A percentile compares a stretch with the other conserved stretches of the same genome.
phyloP scores from a whole-genome alignment of 2,329 filamentous ascomycete species.

The Talaromyces sp. region DNA sequence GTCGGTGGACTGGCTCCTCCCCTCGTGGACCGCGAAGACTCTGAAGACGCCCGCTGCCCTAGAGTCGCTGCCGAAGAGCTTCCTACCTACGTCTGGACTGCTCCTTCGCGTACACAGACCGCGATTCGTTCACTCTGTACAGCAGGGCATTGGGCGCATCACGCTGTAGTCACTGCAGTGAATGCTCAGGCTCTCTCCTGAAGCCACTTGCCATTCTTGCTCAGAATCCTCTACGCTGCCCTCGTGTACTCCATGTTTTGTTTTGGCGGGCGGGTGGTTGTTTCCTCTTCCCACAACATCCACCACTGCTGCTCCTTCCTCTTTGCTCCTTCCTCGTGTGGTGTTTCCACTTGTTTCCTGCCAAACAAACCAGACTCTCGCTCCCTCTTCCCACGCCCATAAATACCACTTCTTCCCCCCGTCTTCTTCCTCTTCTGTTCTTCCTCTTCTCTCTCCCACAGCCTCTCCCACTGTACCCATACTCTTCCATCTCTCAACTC shows the following conservation, averaged over 20 bases:
- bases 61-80: too few species aligned
- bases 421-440: slow-evolving; percentile 9
- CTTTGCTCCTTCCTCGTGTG: neutral
- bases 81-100: too few species aligned
- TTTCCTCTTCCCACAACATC: neutral
- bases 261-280: neutral
- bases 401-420: slow-evolving; percentile 2
- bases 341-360: neutral
- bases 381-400: neutral
- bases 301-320: neutral
- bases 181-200: too few species aligned
- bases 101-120: too few species aligned
- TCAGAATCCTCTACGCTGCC: neutral
- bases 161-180: too few species aligned
- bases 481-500: neutral
- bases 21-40: neutral
- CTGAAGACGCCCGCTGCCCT: too few species aligned
- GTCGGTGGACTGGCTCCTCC: neutral
- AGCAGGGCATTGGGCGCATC: too few species aligned
- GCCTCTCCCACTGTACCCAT: neutral
- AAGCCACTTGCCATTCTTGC: too few species aligned
- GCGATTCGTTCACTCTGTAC: too few species aligned
- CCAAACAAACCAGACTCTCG: neutral
- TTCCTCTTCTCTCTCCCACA: neutral
- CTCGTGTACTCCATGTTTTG: neutral